Evolutionary conservation across 495 filamentous ascomycete species (phyloP).

Genomic region (Penicillium macrosclerotiorum): DNA sequence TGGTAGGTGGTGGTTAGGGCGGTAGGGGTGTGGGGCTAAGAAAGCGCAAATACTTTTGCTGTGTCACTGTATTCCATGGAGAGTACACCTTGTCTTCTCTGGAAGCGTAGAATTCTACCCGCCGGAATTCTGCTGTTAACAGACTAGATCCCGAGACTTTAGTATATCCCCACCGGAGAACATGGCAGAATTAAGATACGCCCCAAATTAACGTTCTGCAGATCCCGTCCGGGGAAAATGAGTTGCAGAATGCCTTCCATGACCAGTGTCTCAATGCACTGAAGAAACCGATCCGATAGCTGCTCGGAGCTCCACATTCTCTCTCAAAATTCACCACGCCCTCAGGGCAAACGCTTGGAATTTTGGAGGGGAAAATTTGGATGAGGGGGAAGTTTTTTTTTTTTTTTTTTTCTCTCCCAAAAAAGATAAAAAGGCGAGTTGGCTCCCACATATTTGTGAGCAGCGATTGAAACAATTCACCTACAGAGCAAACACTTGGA

Average conservation of each 20-base stretch:
- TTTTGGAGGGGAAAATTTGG: not conserved
- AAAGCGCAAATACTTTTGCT: not conserved
- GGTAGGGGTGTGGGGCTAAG: not conserved
- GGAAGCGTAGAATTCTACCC: not conserved
- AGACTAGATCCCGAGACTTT: not conserved
- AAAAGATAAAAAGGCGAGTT: too few relatives aligned
- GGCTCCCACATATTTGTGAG: too few relatives aligned
- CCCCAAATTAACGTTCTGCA: not conserved
- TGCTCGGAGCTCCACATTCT: slow-evolving; percentile 7
- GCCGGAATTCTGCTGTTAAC: slow-evolving; percentile 11
- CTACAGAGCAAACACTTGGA: not conserved
- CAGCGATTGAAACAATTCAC: not conserved
- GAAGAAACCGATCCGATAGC: too few relatives aligned
- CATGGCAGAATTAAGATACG: not conserved
- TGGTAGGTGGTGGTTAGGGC: slow-evolving; percentile 8
- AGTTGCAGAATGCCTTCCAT: not conserved
- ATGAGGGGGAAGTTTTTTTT: too few relatives aligned
- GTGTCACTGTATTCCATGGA: not conserved
- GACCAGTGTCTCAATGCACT: not conserved
- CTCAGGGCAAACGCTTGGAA: not conserved
- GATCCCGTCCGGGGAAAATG: slow-evolving; percentile 1
- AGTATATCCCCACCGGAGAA: slow-evolving; percentile 7
- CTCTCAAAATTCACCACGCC: not conserved
- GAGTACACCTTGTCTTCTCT: not conserved
- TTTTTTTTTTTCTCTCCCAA: too few relatives aligned